Evolutionary conservation across 345 rosid species (phyloP), one percentile per base, ranked within the genome.

Genomic region (Gossypium australe): DNA sequence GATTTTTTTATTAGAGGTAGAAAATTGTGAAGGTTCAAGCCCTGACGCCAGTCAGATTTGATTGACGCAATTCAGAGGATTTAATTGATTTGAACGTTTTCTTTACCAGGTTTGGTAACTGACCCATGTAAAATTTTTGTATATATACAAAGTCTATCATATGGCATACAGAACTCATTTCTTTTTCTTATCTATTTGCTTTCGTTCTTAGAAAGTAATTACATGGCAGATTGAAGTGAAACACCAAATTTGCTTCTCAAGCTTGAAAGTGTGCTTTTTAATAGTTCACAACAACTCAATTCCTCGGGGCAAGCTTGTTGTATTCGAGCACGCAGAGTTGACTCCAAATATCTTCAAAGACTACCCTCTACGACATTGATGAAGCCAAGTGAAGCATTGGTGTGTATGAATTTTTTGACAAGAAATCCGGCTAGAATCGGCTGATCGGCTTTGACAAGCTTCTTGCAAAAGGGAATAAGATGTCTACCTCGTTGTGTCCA

Each of bases 381-480:
- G 77, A 89, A 83, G 57, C 90, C 80, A 52, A 93, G 82, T 76
- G 90, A 84, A 62, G 89, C 83, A 81, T 85, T 90, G 7, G 86
- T 85, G 86, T 89, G 98, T 98, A 91, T 91, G 76, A 83, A 87
- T 78, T 87, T 89, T 1, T 97, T 85, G 55, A 93, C 83, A 18
- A 93, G 43, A 76, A 88, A 83, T 75, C 97, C 98, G 0, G 99
- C 98, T n/a, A 95, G 83, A 61, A 91, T 83, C 38, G 81, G 87
- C 78, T 90, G 94, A 76, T 85, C 85, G 1, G 86, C 90, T 83
- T 83, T 88, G 64, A 89, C 89, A 48, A 93, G 98, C 85, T 85
- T 79, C 85, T 86, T 65, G 80, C 80, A 52, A 91, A 93, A 62
- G 86, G 73, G 49, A 77, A 75, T 9, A 73, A 22, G 24, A 53